phyloP scores from a whole-genome alignment of 768 basidiomycete species.

The Lactifluus subvellereus region DNA sequence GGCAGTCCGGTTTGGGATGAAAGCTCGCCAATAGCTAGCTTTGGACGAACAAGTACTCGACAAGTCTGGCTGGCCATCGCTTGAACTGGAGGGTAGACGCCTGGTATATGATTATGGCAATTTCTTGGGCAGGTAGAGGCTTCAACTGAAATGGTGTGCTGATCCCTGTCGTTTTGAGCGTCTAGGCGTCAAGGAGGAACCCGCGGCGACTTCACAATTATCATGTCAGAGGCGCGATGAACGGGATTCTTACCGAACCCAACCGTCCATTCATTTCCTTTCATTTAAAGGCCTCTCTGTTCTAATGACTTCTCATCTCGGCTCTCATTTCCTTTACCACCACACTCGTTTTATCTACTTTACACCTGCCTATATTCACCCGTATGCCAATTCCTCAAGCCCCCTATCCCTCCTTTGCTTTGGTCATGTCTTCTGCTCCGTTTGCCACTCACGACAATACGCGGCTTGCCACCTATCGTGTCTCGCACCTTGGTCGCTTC shows the following conservation, averaged over 20 bases:
- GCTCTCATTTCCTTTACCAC: not conserved
- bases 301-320: not conserved
- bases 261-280: not conserved
- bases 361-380: not conserved
- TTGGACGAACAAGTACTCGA: not conserved
- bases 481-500: slow-evolving; percentile 12
- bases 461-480: slow-evolving; percentile 14
- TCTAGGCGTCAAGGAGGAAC: slow-evolving; percentile 6
- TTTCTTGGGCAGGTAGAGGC: slow-evolving; percentile 2
- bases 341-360: slow-evolving; percentile 9
- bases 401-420: slow-evolving; percentile 17
- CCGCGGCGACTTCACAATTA: slow-evolving; percentile 15
- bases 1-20: not conserved
- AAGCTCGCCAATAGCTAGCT: not conserved
- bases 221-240: slow-evolving; percentile 18
- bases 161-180: slow-evolving; percentile 17
- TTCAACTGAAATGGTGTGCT: slow-evolving; percentile 4
- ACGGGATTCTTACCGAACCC: slow-evolving; percentile 11
- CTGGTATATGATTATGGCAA: slow-evolving; percentile 3
- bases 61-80: not conserved
- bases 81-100: not conserved
- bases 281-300: slow-evolving; percentile 1
- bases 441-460: slow-evolving; percentile 4
- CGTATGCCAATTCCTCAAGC: slow-evolving; percentile 8
- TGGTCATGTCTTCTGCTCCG: slow-evolving; percentile 12